A percentile compares a stretch with the other conserved stretches of the same genome.
Conservation (phyloP, 2,329 filamentous ascomycete species). For the Exophiala mesophila region DNA sequence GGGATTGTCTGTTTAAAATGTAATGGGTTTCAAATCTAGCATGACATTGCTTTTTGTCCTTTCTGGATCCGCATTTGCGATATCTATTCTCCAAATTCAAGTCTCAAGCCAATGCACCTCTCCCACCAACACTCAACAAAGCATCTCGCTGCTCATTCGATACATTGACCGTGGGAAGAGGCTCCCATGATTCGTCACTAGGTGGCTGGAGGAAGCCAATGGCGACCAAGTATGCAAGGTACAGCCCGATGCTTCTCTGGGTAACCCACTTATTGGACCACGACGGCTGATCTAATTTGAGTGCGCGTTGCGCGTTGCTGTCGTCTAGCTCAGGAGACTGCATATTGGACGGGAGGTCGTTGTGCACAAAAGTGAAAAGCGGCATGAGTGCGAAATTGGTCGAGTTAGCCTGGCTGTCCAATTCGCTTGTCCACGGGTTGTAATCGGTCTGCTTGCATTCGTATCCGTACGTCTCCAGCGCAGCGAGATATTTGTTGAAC, state of each 20-base stretch:
- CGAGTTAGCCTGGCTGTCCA: slow-evolving; percentile 64
- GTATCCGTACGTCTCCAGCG: slow-evolving; percentile 70
- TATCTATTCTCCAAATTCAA: no score
- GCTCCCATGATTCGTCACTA: slow-evolving; percentile 21
- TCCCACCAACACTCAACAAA: slow-evolving; percentile 49
- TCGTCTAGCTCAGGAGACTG: slow-evolving; percentile 72
- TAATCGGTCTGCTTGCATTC: slow-evolving; percentile 63
- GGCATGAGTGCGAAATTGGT: slow-evolving; percentile 66
- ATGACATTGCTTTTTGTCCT: neutral
- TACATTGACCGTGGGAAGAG: slow-evolving; percentile 44
- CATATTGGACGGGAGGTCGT: slow-evolving; percentile 64
- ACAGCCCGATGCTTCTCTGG: slow-evolving; percentile 58
- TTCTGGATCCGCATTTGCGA: neutral
- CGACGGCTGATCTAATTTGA: slow-evolving; percentile 52
- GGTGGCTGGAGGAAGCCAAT: slow-evolving; percentile 58
- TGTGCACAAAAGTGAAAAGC: slow-evolving; percentile 67
- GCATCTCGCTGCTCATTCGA: slow-evolving; percentile 46
- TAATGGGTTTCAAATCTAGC: neutral
- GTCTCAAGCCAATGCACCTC: slow-evolving; percentile 33
- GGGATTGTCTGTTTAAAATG: no score
- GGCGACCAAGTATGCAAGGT: slow-evolving; percentile 58
- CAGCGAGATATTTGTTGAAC: slow-evolving; percentile 71
- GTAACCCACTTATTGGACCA: slow-evolving; percentile 51
- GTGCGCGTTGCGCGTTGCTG: slow-evolving; percentile 58
- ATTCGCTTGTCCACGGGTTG: slow-evolving; percentile 60